Percentiles rank a stretch among this genome's conserved stretches.
Conservation (phyloP, 192 early-diverging fungal genomes). For the Phlyctochytrium planicorne region DNA sequence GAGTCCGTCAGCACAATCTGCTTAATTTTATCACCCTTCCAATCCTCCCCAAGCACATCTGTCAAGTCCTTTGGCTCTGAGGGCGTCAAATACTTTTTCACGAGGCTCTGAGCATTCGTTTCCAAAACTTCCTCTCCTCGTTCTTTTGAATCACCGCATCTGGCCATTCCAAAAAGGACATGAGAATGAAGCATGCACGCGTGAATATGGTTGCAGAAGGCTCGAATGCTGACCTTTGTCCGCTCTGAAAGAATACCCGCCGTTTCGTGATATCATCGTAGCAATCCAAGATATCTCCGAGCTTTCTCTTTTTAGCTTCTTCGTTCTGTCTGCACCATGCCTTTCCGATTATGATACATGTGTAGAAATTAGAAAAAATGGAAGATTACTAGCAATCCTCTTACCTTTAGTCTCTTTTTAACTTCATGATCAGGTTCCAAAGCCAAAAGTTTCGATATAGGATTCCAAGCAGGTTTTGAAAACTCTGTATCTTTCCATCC, state of each 20-base stretch:
- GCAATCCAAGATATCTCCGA: slow-evolving; percentile 13
- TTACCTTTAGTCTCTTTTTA: no score
- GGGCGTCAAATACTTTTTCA: slow-evolving; percentile 16
- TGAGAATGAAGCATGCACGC: neutral
- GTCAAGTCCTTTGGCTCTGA: neutral
- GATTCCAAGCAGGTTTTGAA: no score
- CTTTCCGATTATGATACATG: no score
- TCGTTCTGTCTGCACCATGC: slow-evolving; percentile 19
- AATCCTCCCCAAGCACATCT: slow-evolving; percentile 1
- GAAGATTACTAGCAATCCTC: no score
- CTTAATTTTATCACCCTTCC: no score
- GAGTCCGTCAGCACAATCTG: neutral
- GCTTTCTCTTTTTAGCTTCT: slow-evolving; percentile 15
- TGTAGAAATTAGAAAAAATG: no score
- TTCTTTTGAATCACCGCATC: slow-evolving; percentile 26
- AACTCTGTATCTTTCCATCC: no score
- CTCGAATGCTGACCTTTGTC: slow-evolving; percentile 7
- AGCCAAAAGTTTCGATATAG: no score
- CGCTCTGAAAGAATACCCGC: slow-evolving; percentile 19
- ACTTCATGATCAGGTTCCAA: no score
- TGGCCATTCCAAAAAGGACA: no score
- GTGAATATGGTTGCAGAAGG: neutral
- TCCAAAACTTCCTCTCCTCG: slow-evolving; percentile 20
- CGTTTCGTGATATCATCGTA: slow-evolving; percentile 20
- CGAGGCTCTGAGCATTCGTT: slow-evolving; percentile 15